These are phyloP conservation scores for Byssothecium circinans DNA, from an alignment of 2,329 filamentous ascomycete species.

Conservation along the genomic window DNA sequence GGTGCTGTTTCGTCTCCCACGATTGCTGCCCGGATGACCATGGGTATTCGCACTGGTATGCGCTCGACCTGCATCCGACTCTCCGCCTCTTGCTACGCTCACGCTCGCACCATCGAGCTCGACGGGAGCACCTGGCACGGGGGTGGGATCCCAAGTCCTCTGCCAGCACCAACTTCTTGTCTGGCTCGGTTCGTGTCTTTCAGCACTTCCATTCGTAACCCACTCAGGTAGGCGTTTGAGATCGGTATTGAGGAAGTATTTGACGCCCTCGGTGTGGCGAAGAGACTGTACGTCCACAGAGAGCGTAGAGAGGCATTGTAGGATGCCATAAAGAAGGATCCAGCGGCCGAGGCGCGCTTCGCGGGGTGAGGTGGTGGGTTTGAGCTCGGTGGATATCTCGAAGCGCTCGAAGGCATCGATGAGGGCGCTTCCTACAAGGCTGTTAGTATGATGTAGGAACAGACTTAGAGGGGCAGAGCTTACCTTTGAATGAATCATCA, in stretches of 20 bases:
- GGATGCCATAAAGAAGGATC: constrained; percentile 47
- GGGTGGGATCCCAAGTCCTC: constrained; percentile 32
- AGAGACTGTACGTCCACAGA: constrained; percentile 46
- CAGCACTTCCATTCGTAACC: constrained; percentile 32
- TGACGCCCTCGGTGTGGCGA: constrained; percentile 40
- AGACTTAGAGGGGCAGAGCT: constrained; percentile 1
- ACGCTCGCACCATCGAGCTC: constrained; percentile 33
- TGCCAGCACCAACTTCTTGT: constrained; percentile 42
- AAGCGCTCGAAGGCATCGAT: constrained; percentile 47
- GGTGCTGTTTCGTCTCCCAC: not conserved
- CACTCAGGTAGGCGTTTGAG: constrained; percentile 43
- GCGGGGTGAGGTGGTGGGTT: constrained; percentile 33
- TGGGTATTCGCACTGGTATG: not conserved
- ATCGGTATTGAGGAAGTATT: constrained; percentile 46
- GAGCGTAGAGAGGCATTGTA: constrained; percentile 47
- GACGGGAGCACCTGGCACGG: constrained; percentile 23
- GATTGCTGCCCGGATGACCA: not conserved
- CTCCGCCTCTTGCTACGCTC: constrained; percentile 3
- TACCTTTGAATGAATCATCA: constrained; percentile 41
- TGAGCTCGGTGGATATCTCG: constrained; percentile 42
- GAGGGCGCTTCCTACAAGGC: constrained; percentile 37
- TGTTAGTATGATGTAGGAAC: constrained; percentile 10
- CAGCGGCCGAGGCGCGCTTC: constrained; percentile 49
- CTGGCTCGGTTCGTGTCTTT: constrained; percentile 34
- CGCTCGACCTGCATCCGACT: too few relatives aligned